Conservation (phyloP, 495 filamentous ascomycete genomes). For the Tuber indicum region DNA sequence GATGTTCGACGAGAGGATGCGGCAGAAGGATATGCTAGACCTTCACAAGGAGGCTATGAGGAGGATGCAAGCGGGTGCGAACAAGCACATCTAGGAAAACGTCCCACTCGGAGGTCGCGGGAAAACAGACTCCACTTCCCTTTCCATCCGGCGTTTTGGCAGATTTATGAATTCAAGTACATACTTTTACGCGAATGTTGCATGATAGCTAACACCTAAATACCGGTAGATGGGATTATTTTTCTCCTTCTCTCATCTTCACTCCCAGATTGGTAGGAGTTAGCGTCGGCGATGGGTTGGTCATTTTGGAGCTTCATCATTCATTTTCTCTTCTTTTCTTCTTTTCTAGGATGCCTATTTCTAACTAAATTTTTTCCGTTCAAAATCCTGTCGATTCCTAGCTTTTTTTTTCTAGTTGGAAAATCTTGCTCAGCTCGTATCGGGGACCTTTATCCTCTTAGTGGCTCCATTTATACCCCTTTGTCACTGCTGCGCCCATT, state of each 20-base stretch:
- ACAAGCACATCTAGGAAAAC: conserved; percentile 42
- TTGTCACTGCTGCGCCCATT: background rate
- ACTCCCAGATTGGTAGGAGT: conserved; percentile 14
- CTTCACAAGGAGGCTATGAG: conserved; percentile 75
- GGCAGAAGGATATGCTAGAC: conserved; percentile 65
- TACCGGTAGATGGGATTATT: background rate
- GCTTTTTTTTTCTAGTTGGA: background rate
- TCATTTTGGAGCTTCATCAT: background rate
- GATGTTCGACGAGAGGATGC: conserved; percentile 64
- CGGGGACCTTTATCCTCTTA: background rate
- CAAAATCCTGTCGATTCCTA: background rate
- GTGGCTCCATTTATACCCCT: background rate
- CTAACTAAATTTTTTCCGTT: background rate
- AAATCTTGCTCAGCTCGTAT: background rate
- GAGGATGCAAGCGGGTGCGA: conserved; percentile 70
- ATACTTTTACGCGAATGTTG: background rate
- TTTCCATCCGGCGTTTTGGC: background rate
- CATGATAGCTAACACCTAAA: background rate
- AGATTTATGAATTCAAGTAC: conserved; percentile 1
- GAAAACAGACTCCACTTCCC: background rate
- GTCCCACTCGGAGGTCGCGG: background rate
- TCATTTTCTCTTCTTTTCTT: background rate
- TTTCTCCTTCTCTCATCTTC: conserved; percentile 5
- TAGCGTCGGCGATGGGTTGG: background rate
- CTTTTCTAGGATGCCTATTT: background rate